Evolutionary conservation across 2,329 filamentous ascomycete species (phyloP), one percentile per base, ranked within the genome.

Genomic region (Massarina eburnea): DNA sequence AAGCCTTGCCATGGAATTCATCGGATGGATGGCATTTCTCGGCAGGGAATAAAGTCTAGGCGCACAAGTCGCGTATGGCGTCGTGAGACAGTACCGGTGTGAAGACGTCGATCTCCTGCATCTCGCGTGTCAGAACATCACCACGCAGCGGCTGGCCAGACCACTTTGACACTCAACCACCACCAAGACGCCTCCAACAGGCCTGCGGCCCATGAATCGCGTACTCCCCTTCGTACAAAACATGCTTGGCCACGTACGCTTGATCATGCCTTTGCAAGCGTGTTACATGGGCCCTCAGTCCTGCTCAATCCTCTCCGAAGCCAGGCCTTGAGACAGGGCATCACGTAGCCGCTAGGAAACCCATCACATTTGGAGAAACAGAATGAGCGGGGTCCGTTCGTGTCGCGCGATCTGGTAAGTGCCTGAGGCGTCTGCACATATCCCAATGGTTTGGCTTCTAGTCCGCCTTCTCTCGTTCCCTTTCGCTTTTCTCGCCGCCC

Each of bases 401-500:
- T 48, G 20, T 22, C 41, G 44, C 50, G 46, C 47, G 57, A 30
- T 49, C 41, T 41, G 54, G 61, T 54, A 63, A 62, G 54, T 62
- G 58, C 63, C 58, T 65, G 43, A 63, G 59, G 61, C 34, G 35
- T 22, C 47, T 53, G 42, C 47, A 44, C 40, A 49, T 46, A 36
- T 65, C 57, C 51, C 55, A 54, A 53, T 55, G 62, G 63, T 60
- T 67, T 68, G 61, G 63, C 52, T 57, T 44, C 51, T 55, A 55
- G 49, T 55, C 57, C 58, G 57, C 57, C 58, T 59, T 54, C 52
- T 57, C 51, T 55, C 54, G 43, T 54, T 62, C 51, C 51, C 59
- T 61, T 57, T 53, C 47, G 57, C 39, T 46, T 54, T 50, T 58
- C 51, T 48, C 42, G 41, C 33, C 41, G 36, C 47, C 41, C 52